Conservation (phyloP, 352 stramenopile genomes). For the Phytophthora tentaculata region DNA sequence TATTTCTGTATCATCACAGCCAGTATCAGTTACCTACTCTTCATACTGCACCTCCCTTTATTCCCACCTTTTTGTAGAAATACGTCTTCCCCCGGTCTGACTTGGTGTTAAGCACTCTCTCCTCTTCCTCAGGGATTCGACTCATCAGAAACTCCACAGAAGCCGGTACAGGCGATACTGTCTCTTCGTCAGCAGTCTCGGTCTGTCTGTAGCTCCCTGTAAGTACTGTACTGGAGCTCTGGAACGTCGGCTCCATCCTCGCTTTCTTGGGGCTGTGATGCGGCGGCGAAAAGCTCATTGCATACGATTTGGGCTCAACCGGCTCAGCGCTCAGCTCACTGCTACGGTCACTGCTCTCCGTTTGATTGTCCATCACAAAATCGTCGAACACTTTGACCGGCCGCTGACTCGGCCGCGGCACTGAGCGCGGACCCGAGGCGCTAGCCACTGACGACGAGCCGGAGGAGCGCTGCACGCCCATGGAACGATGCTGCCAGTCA, state of each 20-base stretch:
- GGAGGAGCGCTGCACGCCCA: conserved; percentile 12
- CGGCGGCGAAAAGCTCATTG: conserved; percentile 41
- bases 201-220: conserved; percentile 4
- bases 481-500: conserved; percentile 32
- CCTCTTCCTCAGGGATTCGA: conserved; percentile 62
- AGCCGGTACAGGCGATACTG: conserved; percentile 32
- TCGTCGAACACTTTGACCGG: conserved; percentile 36
- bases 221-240: conserved; percentile 7
- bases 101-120: conserved; percentile 58
- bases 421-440: conserved; percentile 22
- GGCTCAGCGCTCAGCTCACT: conserved; percentile 29
- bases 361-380: conserved; percentile 42
- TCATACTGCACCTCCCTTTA: background rate
- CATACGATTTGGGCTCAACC: conserved; percentile 23
- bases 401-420: conserved; percentile 13
- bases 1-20: conserved; percentile 48
- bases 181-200: conserved; percentile 3
- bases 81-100: conserved; percentile 66
- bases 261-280: conserved; percentile 23
- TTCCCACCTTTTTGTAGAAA: conserved; percentile 77
- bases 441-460: conserved; percentile 6
- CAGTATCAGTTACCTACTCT: background rate
- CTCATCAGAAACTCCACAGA: conserved; percentile 69
- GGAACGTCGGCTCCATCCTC: conserved; percentile 10
- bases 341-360: conserved; percentile 32